phyloP scores from a whole-genome alignment of 768 basidiomycete genomes.

The Tricholoma saponaceum region DNA sequence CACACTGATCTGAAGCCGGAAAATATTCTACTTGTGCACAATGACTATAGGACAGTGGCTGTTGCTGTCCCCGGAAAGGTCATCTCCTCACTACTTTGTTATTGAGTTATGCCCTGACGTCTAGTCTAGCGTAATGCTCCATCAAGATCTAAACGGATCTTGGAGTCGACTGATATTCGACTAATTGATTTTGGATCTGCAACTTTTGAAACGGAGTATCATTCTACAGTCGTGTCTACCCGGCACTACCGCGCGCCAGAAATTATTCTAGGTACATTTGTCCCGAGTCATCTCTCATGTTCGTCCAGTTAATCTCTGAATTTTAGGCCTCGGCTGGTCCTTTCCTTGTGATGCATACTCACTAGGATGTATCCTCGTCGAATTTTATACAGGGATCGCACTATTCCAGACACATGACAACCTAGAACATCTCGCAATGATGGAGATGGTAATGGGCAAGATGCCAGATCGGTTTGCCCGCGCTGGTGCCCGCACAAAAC shows the following conservation, averaged over 20 bases:
- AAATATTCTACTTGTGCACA: slow-evolving; percentile 92
- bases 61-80: slow-evolving; percentile 69
- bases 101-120: slow-evolving; percentile 10
- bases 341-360: slow-evolving; percentile 99
- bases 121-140: slow-evolving; percentile 54
- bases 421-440: slow-evolving; percentile 98
- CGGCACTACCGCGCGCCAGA: slow-evolving; percentile 98
- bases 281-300: background rate
- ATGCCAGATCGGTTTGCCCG: slow-evolving; percentile 88
- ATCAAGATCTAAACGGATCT: slow-evolving; percentile 68
- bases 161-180: slow-evolving; percentile 87
- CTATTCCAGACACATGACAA: slow-evolving; percentile 99
- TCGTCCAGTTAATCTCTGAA: slow-evolving; percentile 10
- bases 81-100: slow-evolving; percentile 10
- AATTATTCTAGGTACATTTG: slow-evolving; percentile 87
- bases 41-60: slow-evolving; percentile 61
- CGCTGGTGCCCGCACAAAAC: slow-evolving; percentile 71
- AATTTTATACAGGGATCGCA: slow-evolving; percentile 96
- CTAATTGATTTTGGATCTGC: slow-evolving; percentile 99
- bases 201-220: slow-evolving; percentile 97
- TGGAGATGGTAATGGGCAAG: slow-evolving; percentile 99
- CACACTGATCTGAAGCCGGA: slow-evolving; percentile 99
- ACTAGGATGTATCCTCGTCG: slow-evolving; percentile 96
- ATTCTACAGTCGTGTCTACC: slow-evolving; percentile 96
- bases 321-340: slow-evolving; percentile 91